Evolutionary conservation across 371 early-diverging fungal genomes (phyloP).

Genomic region (Mycotypha africana): DNA sequence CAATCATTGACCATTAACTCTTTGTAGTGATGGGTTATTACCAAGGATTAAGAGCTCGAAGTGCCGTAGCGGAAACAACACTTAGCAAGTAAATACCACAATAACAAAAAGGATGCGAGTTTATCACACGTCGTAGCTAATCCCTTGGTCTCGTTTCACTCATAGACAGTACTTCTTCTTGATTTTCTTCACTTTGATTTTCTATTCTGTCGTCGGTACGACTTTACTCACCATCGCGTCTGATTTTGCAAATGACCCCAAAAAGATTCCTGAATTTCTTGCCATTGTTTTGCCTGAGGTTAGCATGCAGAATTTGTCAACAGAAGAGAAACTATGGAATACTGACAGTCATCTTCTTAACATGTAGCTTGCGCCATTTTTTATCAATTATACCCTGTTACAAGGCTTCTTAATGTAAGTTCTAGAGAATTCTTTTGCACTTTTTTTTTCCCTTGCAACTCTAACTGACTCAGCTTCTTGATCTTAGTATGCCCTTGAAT

Average conservation of each 20-base stretch:
- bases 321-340: too few relatives aligned
- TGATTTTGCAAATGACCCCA: constrained; percentile 48
- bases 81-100: constrained; percentile 34
- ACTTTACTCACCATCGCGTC: constrained; percentile 57
- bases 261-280: constrained; percentile 51
- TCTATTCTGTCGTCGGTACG: constrained; percentile 76
- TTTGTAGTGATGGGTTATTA: constrained; percentile 29
- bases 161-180: constrained; percentile 81
- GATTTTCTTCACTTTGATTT: constrained; percentile 83
- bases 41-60: constrained; percentile 39
- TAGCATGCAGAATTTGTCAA: too few relatives aligned
- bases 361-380: constrained; percentile 67
- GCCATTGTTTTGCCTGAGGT: constrained; percentile 58
- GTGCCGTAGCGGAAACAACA: constrained; percentile 38
- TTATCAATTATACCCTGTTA: constrained; percentile 69
- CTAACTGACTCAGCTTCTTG: too few relatives aligned
- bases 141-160: background rate
- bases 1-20: too few relatives aligned
- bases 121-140: background rate
- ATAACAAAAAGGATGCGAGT: background rate
- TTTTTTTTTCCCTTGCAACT: background rate
- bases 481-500: constrained; percentile 54
- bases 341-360: too few relatives aligned
- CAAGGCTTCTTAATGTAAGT: constrained; percentile 56
- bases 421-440: too few relatives aligned